These are phyloP conservation scores for Sugiyamaella pinicola DNA, from an alignment of 1,139 yeast species.

Conservation along the genomic window DNA sequence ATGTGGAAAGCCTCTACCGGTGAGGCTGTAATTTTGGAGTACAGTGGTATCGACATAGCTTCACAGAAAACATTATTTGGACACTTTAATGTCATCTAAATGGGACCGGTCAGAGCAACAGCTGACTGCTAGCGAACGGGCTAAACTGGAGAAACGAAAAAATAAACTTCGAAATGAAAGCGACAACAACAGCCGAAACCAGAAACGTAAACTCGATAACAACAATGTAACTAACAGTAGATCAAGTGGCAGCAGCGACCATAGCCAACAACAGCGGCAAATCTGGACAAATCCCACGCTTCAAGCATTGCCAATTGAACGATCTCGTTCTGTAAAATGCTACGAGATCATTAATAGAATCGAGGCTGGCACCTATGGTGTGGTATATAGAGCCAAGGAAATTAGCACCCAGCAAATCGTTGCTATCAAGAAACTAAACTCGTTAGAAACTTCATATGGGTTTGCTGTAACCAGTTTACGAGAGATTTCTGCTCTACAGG, in stretches of 20 bases:
- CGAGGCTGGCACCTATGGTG: slow-evolving; percentile 52
- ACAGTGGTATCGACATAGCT: too few species aligned
- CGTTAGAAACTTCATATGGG: slow-evolving; percentile 57
- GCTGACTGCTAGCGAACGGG: slow-evolving; percentile 10
- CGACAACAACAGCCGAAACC: neutral
- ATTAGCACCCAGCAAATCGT: slow-evolving; percentile 54
- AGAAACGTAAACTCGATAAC: neutral
- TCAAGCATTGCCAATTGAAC: slow-evolving; percentile 10
- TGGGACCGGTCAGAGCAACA: slow-evolving; percentile 14
- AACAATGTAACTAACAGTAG: too few species aligned
- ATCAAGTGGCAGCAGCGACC: too few species aligned
- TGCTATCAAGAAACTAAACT: slow-evolving; percentile 60
- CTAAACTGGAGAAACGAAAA: slow-evolving; percentile 7
- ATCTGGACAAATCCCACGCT: too few species aligned
- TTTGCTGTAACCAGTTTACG: slow-evolving; percentile 86
- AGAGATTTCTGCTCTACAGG: slow-evolving; percentile 72
- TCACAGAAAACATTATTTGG: too few species aligned
- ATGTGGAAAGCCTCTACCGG: neutral
- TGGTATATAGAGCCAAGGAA: slow-evolving; percentile 55
- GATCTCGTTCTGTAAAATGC: slow-evolving; percentile 12
- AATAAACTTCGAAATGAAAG: neutral
- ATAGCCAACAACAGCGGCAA: too few species aligned
- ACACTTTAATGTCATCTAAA: slow-evolving; percentile 7
- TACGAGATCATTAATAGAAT: slow-evolving; percentile 38
- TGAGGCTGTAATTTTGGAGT: neutral